Base-by-base conservation (phyloP, 495 filamentous ascomycete species). In the Podospora appendiculata region DNA sequence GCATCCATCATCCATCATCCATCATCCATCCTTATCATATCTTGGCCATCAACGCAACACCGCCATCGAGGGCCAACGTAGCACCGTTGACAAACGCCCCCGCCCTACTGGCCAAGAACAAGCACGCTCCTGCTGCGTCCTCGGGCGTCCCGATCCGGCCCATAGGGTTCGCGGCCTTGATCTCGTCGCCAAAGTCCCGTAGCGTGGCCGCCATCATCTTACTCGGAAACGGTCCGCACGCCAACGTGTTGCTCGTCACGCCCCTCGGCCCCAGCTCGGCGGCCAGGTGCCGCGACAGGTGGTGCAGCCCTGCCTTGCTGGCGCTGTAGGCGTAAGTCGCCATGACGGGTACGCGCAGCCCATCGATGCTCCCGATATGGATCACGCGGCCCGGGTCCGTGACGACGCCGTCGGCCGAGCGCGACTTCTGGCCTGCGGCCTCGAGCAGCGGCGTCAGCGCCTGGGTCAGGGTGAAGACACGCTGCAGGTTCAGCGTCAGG, bases 141-240 rank as follows among this genome's bases (percentile, higher is more conserved):
- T 81, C 65, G 0, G 86, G 80, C 19, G 69, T 76, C 8, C 88
- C 88, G 49, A 90, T 87, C 18, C 88, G 73, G 6, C 79, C 79
- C 53, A 89, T 62, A n/a, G 88, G 88, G 51, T 86, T 81, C 11
- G 74, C 77, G 0, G 56, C 66, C 65, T 80, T 76, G 58, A 93
- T 87, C 32, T 65, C 62, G 11, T 88, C 84, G 41, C 77, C 76
- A 53, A 80, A 79, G 6, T 70, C 62, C 53, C 81, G 68, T 48
- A 90, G 65, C 40, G 85, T 88, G 40, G 78, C 81, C 10, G 80
- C 80, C 87, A 89, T 90, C 87, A 90, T 92, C 70, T 88, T 89
- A 53, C 81, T 86, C 62, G 88, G 74, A 58, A 92, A 92, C 12
- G 87, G 87, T 9, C 88, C 87, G 57, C 87, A 90, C 34, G 88